Evolutionary conservation across 805 yeast genomes (phyloP).

Genomic region (Candida pini): DNA sequence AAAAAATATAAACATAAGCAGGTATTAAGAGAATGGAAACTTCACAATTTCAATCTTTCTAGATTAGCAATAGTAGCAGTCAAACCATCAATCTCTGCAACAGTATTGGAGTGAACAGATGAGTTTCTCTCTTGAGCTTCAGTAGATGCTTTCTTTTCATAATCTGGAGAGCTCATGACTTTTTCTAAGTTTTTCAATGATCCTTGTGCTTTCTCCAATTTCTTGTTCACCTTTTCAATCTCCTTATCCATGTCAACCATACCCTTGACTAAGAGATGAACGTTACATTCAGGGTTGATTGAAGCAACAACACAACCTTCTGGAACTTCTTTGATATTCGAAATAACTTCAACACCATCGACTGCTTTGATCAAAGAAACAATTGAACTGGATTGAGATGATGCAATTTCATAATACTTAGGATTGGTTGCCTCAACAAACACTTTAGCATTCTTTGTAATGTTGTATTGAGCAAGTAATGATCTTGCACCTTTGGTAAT

Average conservation of each 20-base stretch:
- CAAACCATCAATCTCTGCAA: constrained; percentile 87
- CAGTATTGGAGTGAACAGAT: constrained; percentile 59
- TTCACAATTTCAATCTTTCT: constrained; percentile 66
- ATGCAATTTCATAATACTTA: constrained; percentile 45
- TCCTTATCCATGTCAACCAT: constrained; percentile 90
- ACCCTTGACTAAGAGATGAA: constrained; percentile 90
- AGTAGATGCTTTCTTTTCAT: constrained; percentile 76
- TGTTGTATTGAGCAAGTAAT: constrained; percentile 81
- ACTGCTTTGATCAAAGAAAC: constrained; percentile 90
- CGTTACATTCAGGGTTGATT: constrained; percentile 75
- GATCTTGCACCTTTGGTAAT: constrained; percentile 91
- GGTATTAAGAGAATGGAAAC: background rate
- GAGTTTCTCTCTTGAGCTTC: constrained; percentile 75
- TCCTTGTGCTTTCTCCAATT: constrained; percentile 60
- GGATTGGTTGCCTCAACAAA: constrained; percentile 65
- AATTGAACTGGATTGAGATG: constrained; percentile 77
- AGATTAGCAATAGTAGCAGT: constrained; percentile 81
- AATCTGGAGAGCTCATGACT: constrained; percentile 66
- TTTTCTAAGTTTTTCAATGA: constrained; percentile 61
- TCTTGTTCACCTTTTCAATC: constrained; percentile 74
- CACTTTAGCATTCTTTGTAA: constrained; percentile 82
- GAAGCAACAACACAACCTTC: constrained; percentile 86
- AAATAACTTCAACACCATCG: constrained; percentile 63
- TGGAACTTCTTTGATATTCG: constrained; percentile 54
- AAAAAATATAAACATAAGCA: constrained; percentile 1